These are phyloP conservation scores for Thielaviopsis ethacetica DNA, from an alignment of 2,329 filamentous ascomycete species.

Conservation along the genomic window DNA sequence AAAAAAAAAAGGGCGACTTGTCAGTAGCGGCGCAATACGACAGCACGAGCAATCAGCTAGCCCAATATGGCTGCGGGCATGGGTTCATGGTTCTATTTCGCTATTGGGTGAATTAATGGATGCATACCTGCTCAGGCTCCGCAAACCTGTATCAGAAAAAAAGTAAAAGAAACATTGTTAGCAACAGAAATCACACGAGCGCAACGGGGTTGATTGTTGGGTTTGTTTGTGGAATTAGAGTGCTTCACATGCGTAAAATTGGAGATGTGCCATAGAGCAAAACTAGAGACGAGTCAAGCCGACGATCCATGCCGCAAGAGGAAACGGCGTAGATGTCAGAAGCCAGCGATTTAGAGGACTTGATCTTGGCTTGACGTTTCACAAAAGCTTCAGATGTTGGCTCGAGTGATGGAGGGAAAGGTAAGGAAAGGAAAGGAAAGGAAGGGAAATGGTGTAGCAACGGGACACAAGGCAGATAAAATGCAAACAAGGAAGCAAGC, in stretches of 20 bases:
- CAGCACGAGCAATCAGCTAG: not conserved
- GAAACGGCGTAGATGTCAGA: not conserved
- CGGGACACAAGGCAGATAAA: no score
- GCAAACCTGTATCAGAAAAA: constrained; percentile 39
- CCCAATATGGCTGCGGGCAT: not conserved
- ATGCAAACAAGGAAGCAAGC: no score
- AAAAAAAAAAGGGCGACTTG: not conserved
- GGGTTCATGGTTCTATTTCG: not conserved
- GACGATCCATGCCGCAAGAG: not conserved
- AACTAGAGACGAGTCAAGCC: not conserved
- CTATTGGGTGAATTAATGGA: not conserved
- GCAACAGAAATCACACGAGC: constrained; percentile 8
- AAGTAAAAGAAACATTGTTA: constrained; percentile 1
- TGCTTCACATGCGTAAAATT: not conserved
- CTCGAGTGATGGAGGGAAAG: not conserved
- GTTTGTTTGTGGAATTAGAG: not conserved
- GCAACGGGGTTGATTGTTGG: constrained; percentile 11
- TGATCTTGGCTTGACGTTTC: constrained; percentile 1
- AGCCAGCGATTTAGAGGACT: not conserved
- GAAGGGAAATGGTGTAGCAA: not conserved
- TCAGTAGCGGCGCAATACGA: constrained; percentile 1
- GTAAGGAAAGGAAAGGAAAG: not conserved
- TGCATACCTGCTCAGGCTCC: constrained; percentile 52
- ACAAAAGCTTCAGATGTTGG: constrained; percentile 5
- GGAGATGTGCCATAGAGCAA: not conserved